Conservation (phyloP, 306 rosid genomes). For the Cucumis sativus region DNA sequence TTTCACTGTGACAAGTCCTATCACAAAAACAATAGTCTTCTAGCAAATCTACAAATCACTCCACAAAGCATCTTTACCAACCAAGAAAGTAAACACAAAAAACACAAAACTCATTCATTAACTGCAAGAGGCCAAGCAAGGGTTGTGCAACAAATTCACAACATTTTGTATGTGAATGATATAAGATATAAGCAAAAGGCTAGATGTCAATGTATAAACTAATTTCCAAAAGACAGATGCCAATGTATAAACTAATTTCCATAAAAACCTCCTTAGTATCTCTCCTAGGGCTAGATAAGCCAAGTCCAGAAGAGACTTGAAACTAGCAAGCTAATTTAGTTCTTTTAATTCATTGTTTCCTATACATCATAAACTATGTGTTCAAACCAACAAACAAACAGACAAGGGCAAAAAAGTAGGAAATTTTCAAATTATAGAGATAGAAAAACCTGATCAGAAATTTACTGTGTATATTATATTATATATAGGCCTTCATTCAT, state of each 20-base stretch:
- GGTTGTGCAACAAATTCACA: not conserved
- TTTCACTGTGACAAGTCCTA: not conserved
- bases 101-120: not conserved
- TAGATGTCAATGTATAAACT: not conserved
- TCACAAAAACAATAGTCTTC: not conserved
- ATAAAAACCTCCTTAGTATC: not conserved
- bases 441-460: not conserved
- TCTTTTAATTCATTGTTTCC: not conserved
- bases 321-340: not conserved
- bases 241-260: not conserved
- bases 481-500: not conserved
- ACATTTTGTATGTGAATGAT: not conserved
- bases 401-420: not conserved
- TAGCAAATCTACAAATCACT: not conserved
- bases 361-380: not conserved
- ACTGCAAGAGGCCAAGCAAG: not conserved
- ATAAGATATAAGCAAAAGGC: not conserved
- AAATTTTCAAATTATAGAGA: not conserved
- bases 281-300: not conserved
- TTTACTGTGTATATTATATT: not conserved
- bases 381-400: not conserved
- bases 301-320: not conserved
- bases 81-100: not conserved
- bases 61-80: not conserved
- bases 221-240: not conserved